Evolutionary conservation across 2,329 filamentous ascomycete genomes (phyloP).

Genomic region (Botryotinia globosa): DNA sequence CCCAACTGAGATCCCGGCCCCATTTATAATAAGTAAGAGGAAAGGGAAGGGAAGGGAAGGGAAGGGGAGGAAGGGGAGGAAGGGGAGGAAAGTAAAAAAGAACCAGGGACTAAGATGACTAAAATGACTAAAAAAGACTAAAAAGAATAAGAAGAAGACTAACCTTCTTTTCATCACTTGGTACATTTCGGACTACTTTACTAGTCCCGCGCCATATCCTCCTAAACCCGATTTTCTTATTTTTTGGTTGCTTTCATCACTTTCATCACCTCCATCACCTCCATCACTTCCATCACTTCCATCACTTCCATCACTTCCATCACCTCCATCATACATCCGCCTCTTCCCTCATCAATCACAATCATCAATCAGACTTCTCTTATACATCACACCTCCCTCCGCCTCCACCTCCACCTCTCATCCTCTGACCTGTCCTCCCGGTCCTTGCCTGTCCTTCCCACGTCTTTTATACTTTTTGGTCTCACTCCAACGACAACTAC

Average conservation of each 20-base stretch:
- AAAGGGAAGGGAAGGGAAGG: no score
- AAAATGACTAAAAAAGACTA: background rate
- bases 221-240: background rate
- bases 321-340: background rate
- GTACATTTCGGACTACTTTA: background rate
- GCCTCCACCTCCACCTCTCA: background rate
- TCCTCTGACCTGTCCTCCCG: background rate
- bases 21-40: background rate
- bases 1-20: background rate
- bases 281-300: background rate
- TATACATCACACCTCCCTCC: background rate
- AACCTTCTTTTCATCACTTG: background rate
- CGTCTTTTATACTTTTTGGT: background rate
- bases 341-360: conserved; percentile 6
- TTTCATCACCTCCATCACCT: background rate
- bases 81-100: background rate
- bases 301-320: background rate
- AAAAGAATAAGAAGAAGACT: no score
- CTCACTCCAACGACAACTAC: background rate
- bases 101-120: background rate
- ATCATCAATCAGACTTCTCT: background rate
- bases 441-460: background rate
- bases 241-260: background rate
- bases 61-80: no score
- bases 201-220: background rate